These are phyloP conservation scores for Lunularia cruciata DNA, from an alignment of 225 moss, liverwort and hornwort genomes.

Conservation along the genomic window DNA sequence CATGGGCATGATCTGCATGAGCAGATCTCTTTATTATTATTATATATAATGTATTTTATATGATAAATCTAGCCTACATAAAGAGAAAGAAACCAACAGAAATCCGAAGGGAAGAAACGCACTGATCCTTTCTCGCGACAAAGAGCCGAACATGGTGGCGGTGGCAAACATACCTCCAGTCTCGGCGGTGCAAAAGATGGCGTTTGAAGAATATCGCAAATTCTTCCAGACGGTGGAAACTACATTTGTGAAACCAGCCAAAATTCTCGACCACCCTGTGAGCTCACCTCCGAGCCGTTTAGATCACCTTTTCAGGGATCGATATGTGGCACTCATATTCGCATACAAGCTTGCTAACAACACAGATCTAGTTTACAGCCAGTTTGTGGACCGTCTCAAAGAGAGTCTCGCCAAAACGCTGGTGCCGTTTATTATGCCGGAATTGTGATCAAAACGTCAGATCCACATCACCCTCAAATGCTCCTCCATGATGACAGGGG, in stretches of 20 bases:
- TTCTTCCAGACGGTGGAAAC: constrained; percentile 24
- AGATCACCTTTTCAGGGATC: constrained; percentile 40
- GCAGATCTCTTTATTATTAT: no score
- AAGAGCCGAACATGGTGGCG: no score
- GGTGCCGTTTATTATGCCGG: constrained; percentile 33
- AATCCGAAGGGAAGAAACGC: no score
- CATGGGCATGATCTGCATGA: no score
- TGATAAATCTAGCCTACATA: no score
- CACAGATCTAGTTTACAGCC: constrained; percentile 17
- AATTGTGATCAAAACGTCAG: constrained; percentile 25
- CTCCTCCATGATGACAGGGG: constrained; percentile 20
- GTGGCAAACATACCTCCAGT: no score
- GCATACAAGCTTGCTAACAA: constrained; percentile 19
- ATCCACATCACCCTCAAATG: constrained; percentile 28
- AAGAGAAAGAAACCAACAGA: no score
- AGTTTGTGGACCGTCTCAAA: constrained; percentile 21
- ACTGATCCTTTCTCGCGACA: no score
- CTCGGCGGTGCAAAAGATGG: no score
- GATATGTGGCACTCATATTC: constrained; percentile 34
- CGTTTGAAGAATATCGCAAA: constrained; percentile 12
- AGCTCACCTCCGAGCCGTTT: constrained; percentile 19
- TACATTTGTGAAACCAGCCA: constrained; percentile 10
- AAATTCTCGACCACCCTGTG: constrained; percentile 2
- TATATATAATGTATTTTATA: no score
- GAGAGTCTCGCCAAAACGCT: constrained; percentile 26